Evolutionary conservation across 1,139 yeast species (phyloP).

Genomic region (Hemisphaericaspora xylanilytica): DNA sequence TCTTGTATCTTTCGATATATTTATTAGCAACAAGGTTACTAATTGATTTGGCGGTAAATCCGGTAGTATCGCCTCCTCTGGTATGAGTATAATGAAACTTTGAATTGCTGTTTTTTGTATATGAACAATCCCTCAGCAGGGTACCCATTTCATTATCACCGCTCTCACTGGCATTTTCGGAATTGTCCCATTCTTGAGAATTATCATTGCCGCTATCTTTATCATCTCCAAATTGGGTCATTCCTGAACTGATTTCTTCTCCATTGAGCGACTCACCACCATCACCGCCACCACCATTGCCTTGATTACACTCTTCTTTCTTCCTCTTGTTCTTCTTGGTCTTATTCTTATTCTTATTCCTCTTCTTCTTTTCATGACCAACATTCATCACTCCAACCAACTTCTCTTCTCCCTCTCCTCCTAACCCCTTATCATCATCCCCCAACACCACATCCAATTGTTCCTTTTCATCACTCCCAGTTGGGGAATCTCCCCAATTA

Average conservation of each 20-base stretch:
- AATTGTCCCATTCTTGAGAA: neutral
- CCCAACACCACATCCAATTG: no score
- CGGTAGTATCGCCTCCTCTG: slow-evolving; percentile 5
- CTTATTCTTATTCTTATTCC: neutral
- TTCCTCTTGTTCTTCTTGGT: neutral
- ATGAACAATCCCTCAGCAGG: no score
- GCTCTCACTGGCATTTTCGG: slow-evolving; percentile 2
- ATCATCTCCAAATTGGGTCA: slow-evolving; percentile 9
- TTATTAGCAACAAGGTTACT: no score
- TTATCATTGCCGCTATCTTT: slow-evolving; percentile 3
- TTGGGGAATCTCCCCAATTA: slow-evolving; percentile 11
- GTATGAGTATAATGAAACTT: neutral
- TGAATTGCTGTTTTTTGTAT: neutral
- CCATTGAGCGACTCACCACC: neutral
- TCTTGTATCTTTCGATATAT: no score
- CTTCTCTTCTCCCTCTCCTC: slow-evolving; percentile 1
- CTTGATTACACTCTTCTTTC: neutral
- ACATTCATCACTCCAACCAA: no score
- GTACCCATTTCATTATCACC: neutral
- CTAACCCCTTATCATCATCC: slow-evolving; percentile 1
- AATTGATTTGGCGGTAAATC: slow-evolving; percentile 9
- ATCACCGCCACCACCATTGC: neutral
- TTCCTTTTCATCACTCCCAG: no score
- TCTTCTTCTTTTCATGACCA: slow-evolving; percentile 1
- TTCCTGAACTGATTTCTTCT: slow-evolving; percentile 3